Evolutionary conservation across 768 basidiomycete genomes (phyloP).

Genomic region (Rhizopogon rudus): DNA sequence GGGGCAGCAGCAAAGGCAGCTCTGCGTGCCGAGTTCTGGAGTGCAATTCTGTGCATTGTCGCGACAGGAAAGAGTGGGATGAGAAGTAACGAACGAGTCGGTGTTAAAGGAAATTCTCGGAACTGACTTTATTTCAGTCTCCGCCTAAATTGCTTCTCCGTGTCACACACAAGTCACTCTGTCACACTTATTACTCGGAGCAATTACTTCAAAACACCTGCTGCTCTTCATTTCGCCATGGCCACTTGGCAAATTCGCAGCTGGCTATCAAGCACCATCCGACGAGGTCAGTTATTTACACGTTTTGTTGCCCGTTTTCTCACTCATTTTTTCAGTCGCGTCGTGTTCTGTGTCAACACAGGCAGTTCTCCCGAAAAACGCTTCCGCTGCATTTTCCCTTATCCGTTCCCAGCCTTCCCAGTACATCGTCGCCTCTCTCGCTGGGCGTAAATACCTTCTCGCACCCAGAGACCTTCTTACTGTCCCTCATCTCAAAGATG

Average conservation of each 20-base stretch:
- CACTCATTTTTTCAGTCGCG: conserved; percentile 11
- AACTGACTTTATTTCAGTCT: conserved; percentile 27
- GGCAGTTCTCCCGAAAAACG: conserved; percentile 29
- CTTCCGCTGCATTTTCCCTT: conserved; percentile 66
- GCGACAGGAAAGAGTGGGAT: conserved; percentile 39
- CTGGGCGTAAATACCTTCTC: conserved; percentile 84
- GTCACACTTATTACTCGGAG: conserved; percentile 11
- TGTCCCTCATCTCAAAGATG: conserved; percentile 83
- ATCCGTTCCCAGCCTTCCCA: conserved; percentile 89
- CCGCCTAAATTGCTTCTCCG: conserved; percentile 20
- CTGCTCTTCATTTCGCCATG: conserved; percentile 2
- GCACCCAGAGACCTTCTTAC: conserved; percentile 91
- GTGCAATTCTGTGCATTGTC: conserved; percentile 81
- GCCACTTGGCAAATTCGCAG: conserved; percentile 18
- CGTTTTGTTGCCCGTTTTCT: background rate
- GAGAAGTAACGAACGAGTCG: conserved; percentile 37
- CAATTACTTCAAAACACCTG: background rate
- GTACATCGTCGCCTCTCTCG: conserved; percentile 87
- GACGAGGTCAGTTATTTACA: conserved; percentile 13
- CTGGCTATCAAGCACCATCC: conserved; percentile 20
- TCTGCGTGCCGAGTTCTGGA: conserved; percentile 79
- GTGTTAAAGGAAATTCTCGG: conserved; percentile 28
- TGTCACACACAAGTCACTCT: conserved; percentile 4
- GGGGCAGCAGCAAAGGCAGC: conserved; percentile 63
- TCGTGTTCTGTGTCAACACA: conserved; percentile 29